Conservation (phyloP, 768 basidiomycete species). For the Pilatotrama ljubarskyi region DNA sequence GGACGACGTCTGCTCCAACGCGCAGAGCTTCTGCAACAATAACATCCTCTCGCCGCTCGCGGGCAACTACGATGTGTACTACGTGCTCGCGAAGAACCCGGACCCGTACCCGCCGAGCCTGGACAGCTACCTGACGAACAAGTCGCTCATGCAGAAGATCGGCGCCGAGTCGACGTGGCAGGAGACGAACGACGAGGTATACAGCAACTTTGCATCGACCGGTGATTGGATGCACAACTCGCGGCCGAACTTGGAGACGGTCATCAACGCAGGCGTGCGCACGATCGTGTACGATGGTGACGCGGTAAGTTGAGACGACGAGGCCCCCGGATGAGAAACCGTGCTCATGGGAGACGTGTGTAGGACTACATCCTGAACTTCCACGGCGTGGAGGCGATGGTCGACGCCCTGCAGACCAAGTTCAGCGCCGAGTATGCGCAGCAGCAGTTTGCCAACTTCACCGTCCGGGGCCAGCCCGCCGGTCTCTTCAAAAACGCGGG, state of each 20-base stretch:
- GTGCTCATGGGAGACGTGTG: background rate
- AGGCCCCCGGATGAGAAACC: background rate
- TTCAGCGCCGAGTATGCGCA: slow-evolving; percentile 43
- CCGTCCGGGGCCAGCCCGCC: slow-evolving; percentile 48
- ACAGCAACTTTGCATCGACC: slow-evolving; percentile 46
- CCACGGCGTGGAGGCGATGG: slow-evolving; percentile 59
- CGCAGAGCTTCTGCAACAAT: slow-evolving; percentile 60
- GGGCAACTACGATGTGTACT: slow-evolving; percentile 59
- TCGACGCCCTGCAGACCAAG: slow-evolving; percentile 47
- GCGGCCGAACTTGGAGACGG: slow-evolving; percentile 50
- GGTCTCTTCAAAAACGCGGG: slow-evolving; percentile 63
- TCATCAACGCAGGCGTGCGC: slow-evolving; percentile 58
- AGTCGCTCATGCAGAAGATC: slow-evolving; percentile 36
- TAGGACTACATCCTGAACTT: slow-evolving; percentile 55
- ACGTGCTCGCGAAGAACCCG: slow-evolving; percentile 42
- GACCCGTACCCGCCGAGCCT: slow-evolving; percentile 52
- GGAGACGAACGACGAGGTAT: slow-evolving; percentile 43
- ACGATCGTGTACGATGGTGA: slow-evolving; percentile 59
- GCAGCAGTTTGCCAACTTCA: slow-evolving; percentile 48
- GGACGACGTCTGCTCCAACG: slow-evolving; percentile 52
- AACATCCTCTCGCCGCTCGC: slow-evolving; percentile 53
- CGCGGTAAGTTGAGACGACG: slow-evolving; percentile 39
- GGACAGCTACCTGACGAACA: slow-evolving; percentile 30
- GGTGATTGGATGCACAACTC: slow-evolving; percentile 61
- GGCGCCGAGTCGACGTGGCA: slow-evolving; percentile 47